A percentile compares a stretch with the other conserved stretches of the same genome.
phyloP scores from a whole-genome alignment of 768 basidiomycete species.

The Boletus bicolor region DNA sequence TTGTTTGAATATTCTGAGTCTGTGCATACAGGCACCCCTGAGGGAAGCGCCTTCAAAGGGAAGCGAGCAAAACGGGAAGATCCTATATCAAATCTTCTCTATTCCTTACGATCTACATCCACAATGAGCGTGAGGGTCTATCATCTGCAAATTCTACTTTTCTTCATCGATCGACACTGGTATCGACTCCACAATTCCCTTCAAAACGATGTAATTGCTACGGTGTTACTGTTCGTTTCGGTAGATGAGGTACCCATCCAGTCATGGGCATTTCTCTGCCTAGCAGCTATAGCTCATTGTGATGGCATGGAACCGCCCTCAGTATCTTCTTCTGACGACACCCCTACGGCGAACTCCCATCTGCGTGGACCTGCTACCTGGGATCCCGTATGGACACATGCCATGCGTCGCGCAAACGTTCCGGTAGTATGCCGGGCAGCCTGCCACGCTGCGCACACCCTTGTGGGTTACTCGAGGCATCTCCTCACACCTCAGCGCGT shows the following conservation, averaged over 20 bases:
- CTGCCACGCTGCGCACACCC: constrained; percentile 59
- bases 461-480: constrained; percentile 44
- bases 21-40: constrained; percentile 37
- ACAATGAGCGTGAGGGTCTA: constrained; percentile 40
- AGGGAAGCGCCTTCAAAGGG: constrained; percentile 29
- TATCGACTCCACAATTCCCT: constrained; percentile 51
- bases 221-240: constrained; percentile 59
- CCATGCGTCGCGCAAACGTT: constrained; percentile 68
- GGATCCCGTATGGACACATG: constrained; percentile 81
- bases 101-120: constrained; percentile 39
- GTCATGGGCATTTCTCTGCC: constrained; percentile 81
- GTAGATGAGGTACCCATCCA: constrained; percentile 65
- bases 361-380: constrained; percentile 44
- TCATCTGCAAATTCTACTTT: constrained; percentile 75
- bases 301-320: constrained; percentile 29
- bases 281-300: constrained; percentile 66
- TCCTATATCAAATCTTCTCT: constrained; percentile 55
- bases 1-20: constrained; percentile 65
- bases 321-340: not conserved
- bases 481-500: constrained; percentile 55
- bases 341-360: not conserved
- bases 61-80: constrained; percentile 59
- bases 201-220: constrained; percentile 52
- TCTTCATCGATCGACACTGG: constrained; percentile 84
- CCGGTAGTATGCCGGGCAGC: constrained; percentile 77